Conservation (phyloP, 192 early-diverging fungal species). For the Rhizoclosmatium globosum region DNA sequence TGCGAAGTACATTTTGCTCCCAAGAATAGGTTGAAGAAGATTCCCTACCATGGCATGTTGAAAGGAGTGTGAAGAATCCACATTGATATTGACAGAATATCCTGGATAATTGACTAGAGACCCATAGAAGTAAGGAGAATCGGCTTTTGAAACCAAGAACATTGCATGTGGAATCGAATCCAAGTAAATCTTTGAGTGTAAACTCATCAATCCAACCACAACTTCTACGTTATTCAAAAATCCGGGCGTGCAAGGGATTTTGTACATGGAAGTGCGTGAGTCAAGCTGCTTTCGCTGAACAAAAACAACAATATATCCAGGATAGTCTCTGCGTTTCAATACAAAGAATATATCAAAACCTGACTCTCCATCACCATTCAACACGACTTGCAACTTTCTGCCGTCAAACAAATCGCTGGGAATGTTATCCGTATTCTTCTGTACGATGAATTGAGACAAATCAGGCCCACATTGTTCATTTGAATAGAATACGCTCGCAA, state of each 20-base stretch:
- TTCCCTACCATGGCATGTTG: background rate
- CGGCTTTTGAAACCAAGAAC: slow-evolving; percentile 20
- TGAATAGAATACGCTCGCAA: slow-evolving; percentile 33
- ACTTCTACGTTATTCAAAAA: slow-evolving; percentile 13
- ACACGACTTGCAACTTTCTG: slow-evolving; percentile 24
- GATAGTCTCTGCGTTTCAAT: slow-evolving; percentile 21
- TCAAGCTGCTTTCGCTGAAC: slow-evolving; percentile 31
- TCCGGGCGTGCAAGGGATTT: slow-evolving; percentile 20
- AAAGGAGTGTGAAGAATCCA: slow-evolving; percentile 15
- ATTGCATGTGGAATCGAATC: slow-evolving; percentile 15
- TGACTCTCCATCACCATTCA: slow-evolving; percentile 31
- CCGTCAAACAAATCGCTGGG: slow-evolving; percentile 25
- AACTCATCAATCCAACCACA: slow-evolving; percentile 33
- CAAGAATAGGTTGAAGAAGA: slow-evolving; percentile 11
- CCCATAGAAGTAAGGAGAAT: slow-evolving; percentile 22
- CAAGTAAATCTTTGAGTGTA: slow-evolving; percentile 3
- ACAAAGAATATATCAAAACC: slow-evolving; percentile 35
- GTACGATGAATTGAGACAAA: slow-evolving; percentile 19
- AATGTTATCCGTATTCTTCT: background rate
- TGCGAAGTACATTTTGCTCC: background rate
- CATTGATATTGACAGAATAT: slow-evolving; percentile 25
- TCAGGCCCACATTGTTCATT: slow-evolving; percentile 33
- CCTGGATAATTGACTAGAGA: slow-evolving; percentile 33
- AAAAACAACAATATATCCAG: slow-evolving; percentile 28
- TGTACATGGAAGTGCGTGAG: slow-evolving; percentile 16